phyloP scores from a whole-genome alignment of 768 basidiomycete species.

The Russula sp. region DNA sequence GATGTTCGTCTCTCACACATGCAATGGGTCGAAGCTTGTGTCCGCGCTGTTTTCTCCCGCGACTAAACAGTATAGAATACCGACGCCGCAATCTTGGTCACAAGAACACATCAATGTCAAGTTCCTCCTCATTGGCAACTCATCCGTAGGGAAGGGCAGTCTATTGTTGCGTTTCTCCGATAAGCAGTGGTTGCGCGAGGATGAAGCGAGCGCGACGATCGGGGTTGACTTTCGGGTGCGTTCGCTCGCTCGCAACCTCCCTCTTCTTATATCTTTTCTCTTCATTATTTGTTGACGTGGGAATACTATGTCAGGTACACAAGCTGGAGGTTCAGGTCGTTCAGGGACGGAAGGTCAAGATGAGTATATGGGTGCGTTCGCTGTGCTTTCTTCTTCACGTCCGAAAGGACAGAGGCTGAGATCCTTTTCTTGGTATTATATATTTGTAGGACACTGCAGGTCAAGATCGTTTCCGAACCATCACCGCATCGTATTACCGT shows the following conservation, averaged over 20 bases:
- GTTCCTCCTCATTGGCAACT: slow-evolving; percentile 80
- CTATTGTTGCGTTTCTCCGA: slow-evolving; percentile 93
- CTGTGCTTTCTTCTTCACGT: not conserved
- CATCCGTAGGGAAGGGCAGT: slow-evolving; percentile 91
- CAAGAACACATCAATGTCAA: slow-evolving; percentile 59
- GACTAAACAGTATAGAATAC: no score
- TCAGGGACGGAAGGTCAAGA: slow-evolving; percentile 79
- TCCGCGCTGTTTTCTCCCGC: no score
- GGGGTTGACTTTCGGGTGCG: slow-evolving; percentile 83
- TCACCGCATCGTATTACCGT: slow-evolving; percentile 93
- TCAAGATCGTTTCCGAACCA: slow-evolving; percentile 93
- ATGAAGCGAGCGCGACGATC: slow-evolving; percentile 83
- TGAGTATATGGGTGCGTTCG: slow-evolving; percentile 93
- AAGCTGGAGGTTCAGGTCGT: slow-evolving; percentile 91
- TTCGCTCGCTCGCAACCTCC: slow-evolving; percentile 37
- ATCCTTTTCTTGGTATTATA: not conserved
- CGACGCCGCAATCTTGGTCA: not conserved
- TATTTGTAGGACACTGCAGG: slow-evolving; percentile 84
- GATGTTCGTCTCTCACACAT: no score
- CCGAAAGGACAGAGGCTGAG: not conserved
- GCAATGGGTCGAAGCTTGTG: no score
- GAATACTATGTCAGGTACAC: slow-evolving; percentile 57
- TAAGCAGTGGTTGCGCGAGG: slow-evolving; percentile 90
- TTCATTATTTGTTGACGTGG: not conserved
- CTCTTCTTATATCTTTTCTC: not conserved